These are phyloP conservation scores for Chrysophaeum taylorii DNA, from an alignment of 352 stramenopile genomes.

Conservation along the genomic window DNA sequence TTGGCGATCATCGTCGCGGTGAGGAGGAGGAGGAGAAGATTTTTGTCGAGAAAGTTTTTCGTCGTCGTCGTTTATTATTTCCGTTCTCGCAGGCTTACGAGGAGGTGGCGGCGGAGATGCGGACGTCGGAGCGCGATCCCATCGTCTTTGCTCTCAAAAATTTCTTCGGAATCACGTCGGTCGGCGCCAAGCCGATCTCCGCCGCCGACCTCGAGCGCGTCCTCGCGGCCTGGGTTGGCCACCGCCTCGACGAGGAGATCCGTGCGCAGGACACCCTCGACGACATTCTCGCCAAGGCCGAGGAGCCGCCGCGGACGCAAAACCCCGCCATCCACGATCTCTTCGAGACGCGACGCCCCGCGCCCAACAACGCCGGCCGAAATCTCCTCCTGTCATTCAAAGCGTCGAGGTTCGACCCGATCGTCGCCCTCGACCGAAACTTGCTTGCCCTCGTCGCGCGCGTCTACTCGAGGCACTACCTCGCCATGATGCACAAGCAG, in stretches of 20 bases:
- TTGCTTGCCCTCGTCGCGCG: neutral
- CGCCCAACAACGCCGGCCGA: neutral
- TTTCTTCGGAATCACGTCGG: neutral
- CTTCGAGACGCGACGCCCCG: neutral
- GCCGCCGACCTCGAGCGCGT: neutral
- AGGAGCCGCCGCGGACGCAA: neutral
- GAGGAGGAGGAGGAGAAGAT: neutral
- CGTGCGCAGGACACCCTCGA: neutral
- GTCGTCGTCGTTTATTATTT: too few relatives aligned
- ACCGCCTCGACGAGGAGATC: neutral
- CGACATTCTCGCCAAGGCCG: neutral
- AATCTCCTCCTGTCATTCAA: neutral
- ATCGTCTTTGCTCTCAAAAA: neutral
- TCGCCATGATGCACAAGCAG: too few relatives aligned
- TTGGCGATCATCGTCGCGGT: slow-evolving; percentile 15
- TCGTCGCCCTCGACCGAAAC: neutral
- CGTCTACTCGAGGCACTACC: neutral
- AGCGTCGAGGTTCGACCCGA: neutral
- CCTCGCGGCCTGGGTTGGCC: neutral
- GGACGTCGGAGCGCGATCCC: neutral
- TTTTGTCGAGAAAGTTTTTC: neutral
- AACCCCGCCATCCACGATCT: neutral
- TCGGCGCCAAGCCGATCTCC: neutral
- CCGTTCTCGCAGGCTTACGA: neutral
- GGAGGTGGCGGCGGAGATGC: neutral